Base-by-base conservation (phyloP, 305 asterid genomes). In the Ilex paraguariensis region DNA sequence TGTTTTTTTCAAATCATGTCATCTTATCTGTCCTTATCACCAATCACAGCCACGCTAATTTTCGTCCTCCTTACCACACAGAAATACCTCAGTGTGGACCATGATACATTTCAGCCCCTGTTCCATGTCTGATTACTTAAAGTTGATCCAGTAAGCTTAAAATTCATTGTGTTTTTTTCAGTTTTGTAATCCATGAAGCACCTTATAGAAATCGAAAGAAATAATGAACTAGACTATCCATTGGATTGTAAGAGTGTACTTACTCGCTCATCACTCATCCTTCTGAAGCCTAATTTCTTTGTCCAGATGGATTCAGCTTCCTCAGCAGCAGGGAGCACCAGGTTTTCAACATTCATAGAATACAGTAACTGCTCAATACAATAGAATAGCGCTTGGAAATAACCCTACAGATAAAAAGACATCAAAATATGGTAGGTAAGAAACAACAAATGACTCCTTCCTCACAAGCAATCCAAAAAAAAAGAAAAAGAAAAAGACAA, bases 301-400 rank as follows among this genome's bases (percentile, higher is more conserved):
- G 83, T 81, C 99, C 99, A 93, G 81, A 93, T 93, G 61, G 95
- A 85, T 74, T 93, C 95, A 61, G 99, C 99, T 77, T 93, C 97
- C 82, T 81, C 96, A 44, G 99, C 97, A 70, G 99, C 96, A 63
- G 99, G 99, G 58, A 93, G 87, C 62, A 90, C 99, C 68, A 93
- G 81, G 77, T 67, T 83, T 68, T 83, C 84, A 66, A 93, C 96
- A 51, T 66, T 75, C 96, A 93, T 69, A 60, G 97, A 84, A 15
- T 75, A 70, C 59, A 93, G 83, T 67, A 93, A 69, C 68, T 71
- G 62, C 86, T 93, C 96, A 40, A 93, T 86, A 77, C 95, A 93
- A 21, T 82, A 81, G 80, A 93, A 93, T 58, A 93, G 65, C 14
- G 96, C 97, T 73, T 72, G 97, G 66, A 93, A 93, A 67, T 84